Evolutionary conservation across 1,284 basidiomycete species (phyloP).

Genomic region (Sporisorium sorghi): DNA sequence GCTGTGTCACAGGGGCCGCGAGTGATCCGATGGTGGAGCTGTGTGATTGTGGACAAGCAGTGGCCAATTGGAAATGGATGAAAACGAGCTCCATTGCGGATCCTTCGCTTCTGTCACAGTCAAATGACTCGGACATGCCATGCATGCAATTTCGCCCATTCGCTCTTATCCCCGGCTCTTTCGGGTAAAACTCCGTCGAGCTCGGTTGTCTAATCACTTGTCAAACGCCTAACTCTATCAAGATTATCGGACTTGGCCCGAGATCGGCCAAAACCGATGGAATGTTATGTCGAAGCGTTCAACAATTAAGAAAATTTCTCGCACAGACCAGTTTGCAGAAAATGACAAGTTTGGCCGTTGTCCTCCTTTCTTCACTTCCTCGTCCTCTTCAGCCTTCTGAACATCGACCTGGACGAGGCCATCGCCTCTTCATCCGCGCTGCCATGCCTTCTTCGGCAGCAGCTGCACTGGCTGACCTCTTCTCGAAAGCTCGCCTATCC

Average conservation of each 20-base stretch:
- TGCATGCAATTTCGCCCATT: conserved; percentile 20
- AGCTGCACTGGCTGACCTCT: conserved; percentile 32
- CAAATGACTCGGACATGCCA: conserved; percentile 28
- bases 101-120: not conserved
- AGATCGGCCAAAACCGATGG: not conserved
- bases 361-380: conserved; percentile 7
- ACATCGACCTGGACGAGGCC: not conserved
- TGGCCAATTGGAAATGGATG: not conserved
- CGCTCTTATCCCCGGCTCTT: not conserved
- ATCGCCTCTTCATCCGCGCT: not conserved
- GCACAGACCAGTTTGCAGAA: conserved; percentile 5
- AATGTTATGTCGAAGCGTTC: not conserved
- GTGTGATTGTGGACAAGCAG: not conserved
- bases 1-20: not conserved
- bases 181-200: conserved; percentile 6
- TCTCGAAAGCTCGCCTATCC: conserved; percentile 32
- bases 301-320: not conserved
- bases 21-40: not conserved
- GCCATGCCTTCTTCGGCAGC: conserved; percentile 25
- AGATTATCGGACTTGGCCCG: not conserved
- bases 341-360: conserved; percentile 5
- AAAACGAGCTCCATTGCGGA: not conserved
- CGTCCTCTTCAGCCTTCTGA: not conserved
- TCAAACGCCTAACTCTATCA: conserved; percentile 3
- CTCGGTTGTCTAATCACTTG: not conserved